phyloP scores from a whole-genome alignment of 768 basidiomycete species.

The Lactarius hatsudake region DNA sequence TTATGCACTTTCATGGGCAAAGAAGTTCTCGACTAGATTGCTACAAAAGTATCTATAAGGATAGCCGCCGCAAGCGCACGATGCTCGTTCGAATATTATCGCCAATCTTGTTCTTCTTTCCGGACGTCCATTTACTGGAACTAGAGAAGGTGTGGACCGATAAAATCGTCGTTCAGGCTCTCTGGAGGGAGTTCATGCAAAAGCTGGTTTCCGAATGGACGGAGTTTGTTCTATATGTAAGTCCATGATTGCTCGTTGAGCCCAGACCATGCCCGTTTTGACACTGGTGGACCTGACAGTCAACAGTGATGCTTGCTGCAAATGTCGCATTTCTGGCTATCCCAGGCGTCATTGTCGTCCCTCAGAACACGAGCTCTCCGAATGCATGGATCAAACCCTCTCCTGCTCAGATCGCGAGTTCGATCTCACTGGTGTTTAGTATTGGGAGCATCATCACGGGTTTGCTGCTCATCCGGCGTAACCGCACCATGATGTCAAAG shows the following conservation, averaged over 20 bases:
- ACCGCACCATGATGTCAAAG: slow-evolving; percentile 39
- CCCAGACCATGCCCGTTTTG: neutral
- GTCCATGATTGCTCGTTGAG: neutral
- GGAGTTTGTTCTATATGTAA: slow-evolving; percentile 21
- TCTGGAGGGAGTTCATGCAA: slow-evolving; percentile 16
- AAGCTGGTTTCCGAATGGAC: slow-evolving; percentile 20
- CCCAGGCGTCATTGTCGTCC: slow-evolving; percentile 31
- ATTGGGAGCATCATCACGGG: slow-evolving; percentile 49
- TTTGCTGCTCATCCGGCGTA: slow-evolving; percentile 46
- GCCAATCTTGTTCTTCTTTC: slow-evolving; percentile 11
- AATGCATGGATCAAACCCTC: slow-evolving; percentile 34
- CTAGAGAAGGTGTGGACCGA: slow-evolving; percentile 16
- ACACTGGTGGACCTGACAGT: slow-evolving; percentile 24
- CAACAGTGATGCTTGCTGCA: slow-evolving; percentile 37
- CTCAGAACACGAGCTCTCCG: neutral
- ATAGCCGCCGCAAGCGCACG: neutral
- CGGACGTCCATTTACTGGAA: slow-evolving; percentile 20
- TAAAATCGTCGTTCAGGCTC: slow-evolving; percentile 5
- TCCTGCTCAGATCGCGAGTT: slow-evolving; percentile 49
- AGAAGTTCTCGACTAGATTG: slow-evolving; percentile 11
- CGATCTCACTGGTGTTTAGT: slow-evolving; percentile 47
- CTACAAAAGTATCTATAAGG: slow-evolving; percentile 10
- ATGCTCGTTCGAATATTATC: slow-evolving; percentile 3
- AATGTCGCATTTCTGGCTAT: slow-evolving; percentile 39
- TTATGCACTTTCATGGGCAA: slow-evolving; percentile 19